Base-by-base conservation (phyloP, 2,329 filamentous ascomycete genomes). In the Fusarium zealandicum region DNA sequence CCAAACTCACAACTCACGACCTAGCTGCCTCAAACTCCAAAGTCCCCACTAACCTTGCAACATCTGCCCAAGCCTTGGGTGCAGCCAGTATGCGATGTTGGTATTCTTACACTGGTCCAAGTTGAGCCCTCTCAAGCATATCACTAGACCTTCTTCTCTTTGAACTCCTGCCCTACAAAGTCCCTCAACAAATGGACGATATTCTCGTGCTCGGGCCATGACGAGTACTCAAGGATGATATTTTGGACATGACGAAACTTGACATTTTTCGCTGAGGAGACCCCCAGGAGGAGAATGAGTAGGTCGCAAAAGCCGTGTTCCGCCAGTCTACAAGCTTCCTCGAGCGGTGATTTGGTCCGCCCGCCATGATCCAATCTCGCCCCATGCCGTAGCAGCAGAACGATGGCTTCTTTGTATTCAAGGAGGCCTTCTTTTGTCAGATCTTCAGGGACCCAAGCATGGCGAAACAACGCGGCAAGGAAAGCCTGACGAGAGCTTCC, bases 391-490 rank as follows among this genome's bases (percentile, higher is more conserved):
- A 64, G 20, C 2, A 62, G 40, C 8, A 61, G 1, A 10, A 18
- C n/a, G 13, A 57, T 4, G 13, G n/a, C 5, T 9, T 54, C 42
- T 30, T 49, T 13, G 8, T 36, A 12, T 13, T 13, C 14, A 10
- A 33, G 1, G 2, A 57, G 11, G 1, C 47, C 39, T 1, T 8
- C 3, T 9, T 49, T 27, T 5, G 12, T n/a, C n/a, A 27, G 11
- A 9, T 12, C 17, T 2, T 32, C 12, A 5, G 44, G 25, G 5
- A 16, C 32, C 13, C 37, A 53, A 13, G 13, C 7, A 13, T 51
- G 37, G 3, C 37, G 32, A 5, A 59, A 17, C 14, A 64, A 5
- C 7, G 25, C 42, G 16, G 48, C 49, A 6, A 62, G n/a, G 9
- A 64, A 54, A 2, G 33, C 31, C 22, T 48, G 45, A 3, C 31